These are phyloP conservation scores for Lodderomyces theae DNA, from an alignment of 1,139 yeast species.

Conservation along the genomic window DNA sequence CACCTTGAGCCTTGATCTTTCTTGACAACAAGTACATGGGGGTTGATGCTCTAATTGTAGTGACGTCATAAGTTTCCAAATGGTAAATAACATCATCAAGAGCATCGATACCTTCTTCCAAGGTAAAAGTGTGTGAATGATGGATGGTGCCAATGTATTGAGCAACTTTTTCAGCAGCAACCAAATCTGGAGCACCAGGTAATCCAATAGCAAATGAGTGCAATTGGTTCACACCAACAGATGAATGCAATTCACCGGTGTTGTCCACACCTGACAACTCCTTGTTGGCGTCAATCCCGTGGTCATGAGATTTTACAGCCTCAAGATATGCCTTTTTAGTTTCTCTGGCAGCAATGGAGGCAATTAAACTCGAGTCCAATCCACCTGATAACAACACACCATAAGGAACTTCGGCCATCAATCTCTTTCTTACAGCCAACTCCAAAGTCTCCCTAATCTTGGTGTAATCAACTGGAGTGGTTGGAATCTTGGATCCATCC, in stretches of 20 bases:
- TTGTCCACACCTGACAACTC: slow-evolving; percentile 92
- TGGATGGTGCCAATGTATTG: slow-evolving; percentile 92
- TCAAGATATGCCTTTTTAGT: slow-evolving; percentile 66
- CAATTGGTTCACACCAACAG: slow-evolving; percentile 74
- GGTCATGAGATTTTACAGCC: slow-evolving; percentile 54
- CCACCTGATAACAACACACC: slow-evolving; percentile 98
- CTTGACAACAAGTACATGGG: slow-evolving; percentile 97
- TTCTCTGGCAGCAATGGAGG: slow-evolving; percentile 95
- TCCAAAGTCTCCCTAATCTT: slow-evolving; percentile 78
- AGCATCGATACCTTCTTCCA: slow-evolving; percentile 96
- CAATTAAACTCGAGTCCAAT: slow-evolving; percentile 92
- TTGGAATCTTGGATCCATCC: slow-evolving; percentile 74
- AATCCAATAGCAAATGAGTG: slow-evolving; percentile 97
- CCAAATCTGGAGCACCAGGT: slow-evolving; percentile 95
- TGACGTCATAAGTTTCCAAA: slow-evolving; percentile 96
- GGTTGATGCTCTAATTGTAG: slow-evolving; percentile 97
- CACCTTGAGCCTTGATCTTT: slow-evolving; percentile 98
- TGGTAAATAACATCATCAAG: slow-evolving; percentile 91
- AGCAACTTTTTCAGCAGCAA: slow-evolving; percentile 97
- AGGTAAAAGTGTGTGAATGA: slow-evolving; percentile 95
- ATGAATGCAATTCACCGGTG: slow-evolving; percentile 70
- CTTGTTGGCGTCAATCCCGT: slow-evolving; percentile 50
- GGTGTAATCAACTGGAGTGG: slow-evolving; percentile 68
- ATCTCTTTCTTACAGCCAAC: slow-evolving; percentile 95
- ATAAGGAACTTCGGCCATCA: slow-evolving; percentile 98